Evolutionary conservation across 1,284 basidiomycete genomes (phyloP).

Genomic region (Wallemia mellicola): DNA sequence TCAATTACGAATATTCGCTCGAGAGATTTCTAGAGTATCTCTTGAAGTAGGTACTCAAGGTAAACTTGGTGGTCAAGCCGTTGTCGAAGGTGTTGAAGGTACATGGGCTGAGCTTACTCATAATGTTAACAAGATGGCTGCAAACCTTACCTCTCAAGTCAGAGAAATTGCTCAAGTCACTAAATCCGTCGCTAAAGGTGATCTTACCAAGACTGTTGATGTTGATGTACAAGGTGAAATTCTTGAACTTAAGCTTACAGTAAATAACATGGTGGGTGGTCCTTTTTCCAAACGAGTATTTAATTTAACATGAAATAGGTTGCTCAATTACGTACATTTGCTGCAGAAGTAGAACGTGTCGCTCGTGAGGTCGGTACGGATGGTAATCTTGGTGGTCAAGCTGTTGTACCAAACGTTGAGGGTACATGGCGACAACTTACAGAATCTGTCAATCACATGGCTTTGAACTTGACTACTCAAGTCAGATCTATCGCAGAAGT

Average conservation of each 20-base stretch:
- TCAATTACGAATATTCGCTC: conserved; percentile 49
- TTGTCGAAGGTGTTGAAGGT: conserved; percentile 13
- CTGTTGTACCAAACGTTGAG: conserved; percentile 14
- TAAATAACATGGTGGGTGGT: conserved; percentile 20
- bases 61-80: conserved; percentile 53
- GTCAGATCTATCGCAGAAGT: conserved; percentile 62
- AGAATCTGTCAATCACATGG: conserved; percentile 14
- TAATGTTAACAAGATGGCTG: conserved; percentile 11
- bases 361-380: conserved; percentile 11
- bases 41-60: conserved; percentile 51
- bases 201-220: conserved; percentile 61
- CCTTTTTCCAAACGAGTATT: conserved; percentile 11
- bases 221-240: conserved; percentile 95
- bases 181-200: conserved; percentile 79
- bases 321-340: conserved; percentile 18
- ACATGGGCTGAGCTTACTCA: conserved; percentile 9
- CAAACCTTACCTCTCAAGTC: conserved; percentile 18
- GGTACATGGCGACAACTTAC: conserved; percentile 10
- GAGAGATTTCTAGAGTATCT: conserved; percentile 23
- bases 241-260: conserved; percentile 46
- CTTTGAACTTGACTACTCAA: conserved; percentile 53
- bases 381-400: conserved; percentile 19
- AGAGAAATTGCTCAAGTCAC: conserved; percentile 24
- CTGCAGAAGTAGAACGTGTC: conserved; percentile 18
- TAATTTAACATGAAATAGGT: conserved; percentile 7